Evolutionary conservation across 306 rosid species (phyloP).

Genomic region (Fagus crenata): DNA sequence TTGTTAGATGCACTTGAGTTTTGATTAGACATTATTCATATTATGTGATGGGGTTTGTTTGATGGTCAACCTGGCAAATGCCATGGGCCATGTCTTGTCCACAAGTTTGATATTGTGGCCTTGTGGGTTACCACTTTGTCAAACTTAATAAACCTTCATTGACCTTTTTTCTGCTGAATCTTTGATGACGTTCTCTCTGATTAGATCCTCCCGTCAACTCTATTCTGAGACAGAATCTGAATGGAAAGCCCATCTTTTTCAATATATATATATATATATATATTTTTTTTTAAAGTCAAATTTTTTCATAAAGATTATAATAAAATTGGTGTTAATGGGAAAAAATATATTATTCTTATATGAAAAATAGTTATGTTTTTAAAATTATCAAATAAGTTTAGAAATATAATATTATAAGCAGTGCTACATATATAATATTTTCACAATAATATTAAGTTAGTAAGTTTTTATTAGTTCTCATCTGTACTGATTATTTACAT

Average conservation of each 20-base stretch:
- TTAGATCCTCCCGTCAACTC: conserved; percentile 61
- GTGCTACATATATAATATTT: too few species aligned
- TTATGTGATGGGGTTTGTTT: conserved; percentile 13
- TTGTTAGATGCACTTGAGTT: conserved; percentile 32
- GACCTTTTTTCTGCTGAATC: conserved; percentile 54
- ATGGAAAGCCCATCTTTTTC: conserved; percentile 44
- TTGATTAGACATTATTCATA: conserved; percentile 62
- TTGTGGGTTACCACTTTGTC: conserved; percentile 26
- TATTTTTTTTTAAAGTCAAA: too few species aligned
- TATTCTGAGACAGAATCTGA: conserved; percentile 56
- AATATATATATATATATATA: too few species aligned
- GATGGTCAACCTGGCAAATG: conserved; percentile 49
- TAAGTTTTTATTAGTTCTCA: too few species aligned
- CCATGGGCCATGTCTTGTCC: conserved; percentile 34
- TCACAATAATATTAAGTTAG: too few species aligned
- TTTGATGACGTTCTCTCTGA: conserved; percentile 56
- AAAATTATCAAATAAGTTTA: too few species aligned
- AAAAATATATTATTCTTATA: too few species aligned
- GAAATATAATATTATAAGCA: too few species aligned
- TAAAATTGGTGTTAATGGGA: too few species aligned
- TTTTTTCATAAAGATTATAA: too few species aligned
- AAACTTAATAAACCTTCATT: conserved; percentile 50
- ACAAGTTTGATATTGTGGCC: conserved; percentile 21
- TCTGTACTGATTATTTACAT: too few species aligned
- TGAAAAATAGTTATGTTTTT: too few species aligned